Percentiles rank a stretch among this genome's conserved stretches.
Evolutionary conservation across 169 alveolate species (phyloP).

Genomic region (Eimeria tenella): DNA sequence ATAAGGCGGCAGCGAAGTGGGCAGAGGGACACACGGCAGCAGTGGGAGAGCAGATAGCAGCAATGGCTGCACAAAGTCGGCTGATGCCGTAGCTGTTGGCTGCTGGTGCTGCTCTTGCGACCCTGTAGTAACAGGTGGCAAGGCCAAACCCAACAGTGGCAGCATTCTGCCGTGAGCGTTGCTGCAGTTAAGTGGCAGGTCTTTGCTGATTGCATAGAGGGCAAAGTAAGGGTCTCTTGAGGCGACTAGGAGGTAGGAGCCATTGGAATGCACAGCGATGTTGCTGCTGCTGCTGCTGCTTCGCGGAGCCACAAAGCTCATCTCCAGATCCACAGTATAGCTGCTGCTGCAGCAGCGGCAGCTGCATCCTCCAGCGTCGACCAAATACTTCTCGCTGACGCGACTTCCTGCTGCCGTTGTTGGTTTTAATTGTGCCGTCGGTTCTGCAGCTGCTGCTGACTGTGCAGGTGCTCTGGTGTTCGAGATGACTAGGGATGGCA

Average conservation of each 20-base stretch:
- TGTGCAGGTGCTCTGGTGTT: neutral
- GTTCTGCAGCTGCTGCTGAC: neutral
- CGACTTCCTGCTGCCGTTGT: neutral
- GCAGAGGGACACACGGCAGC: conserved; percentile 37
- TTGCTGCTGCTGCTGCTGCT: conserved; percentile 37
- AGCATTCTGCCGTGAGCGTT: neutral
- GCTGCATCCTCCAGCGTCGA: neutral
- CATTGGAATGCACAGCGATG: conserved; percentile 14
- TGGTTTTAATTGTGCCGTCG: neutral
- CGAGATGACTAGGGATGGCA: neutral
- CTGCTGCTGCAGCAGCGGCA: conserved; percentile 41
- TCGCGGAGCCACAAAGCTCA: conserved; percentile 23
- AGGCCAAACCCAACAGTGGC: conserved; percentile 18
- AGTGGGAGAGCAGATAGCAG: conserved; percentile 29
- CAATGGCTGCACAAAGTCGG: neutral
- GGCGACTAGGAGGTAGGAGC: conserved; percentile 11
- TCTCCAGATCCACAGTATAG: conserved; percentile 44
- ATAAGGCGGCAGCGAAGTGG: conserved; percentile 19
- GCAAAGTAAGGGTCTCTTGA: conserved; percentile 25
- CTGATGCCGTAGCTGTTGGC: neutral
- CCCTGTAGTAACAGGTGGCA: neutral
- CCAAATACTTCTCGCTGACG: too few relatives aligned
- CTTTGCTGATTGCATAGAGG: neutral
- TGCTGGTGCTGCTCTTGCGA: conserved; percentile 45
- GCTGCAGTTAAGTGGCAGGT: neutral